A percentile compares a stretch with the other conserved stretches of the same genome.
These are phyloP conservation scores for Myxozyma mucilagina DNA, from an alignment of 805 yeast genomes.

Conservation along the genomic window DNA sequence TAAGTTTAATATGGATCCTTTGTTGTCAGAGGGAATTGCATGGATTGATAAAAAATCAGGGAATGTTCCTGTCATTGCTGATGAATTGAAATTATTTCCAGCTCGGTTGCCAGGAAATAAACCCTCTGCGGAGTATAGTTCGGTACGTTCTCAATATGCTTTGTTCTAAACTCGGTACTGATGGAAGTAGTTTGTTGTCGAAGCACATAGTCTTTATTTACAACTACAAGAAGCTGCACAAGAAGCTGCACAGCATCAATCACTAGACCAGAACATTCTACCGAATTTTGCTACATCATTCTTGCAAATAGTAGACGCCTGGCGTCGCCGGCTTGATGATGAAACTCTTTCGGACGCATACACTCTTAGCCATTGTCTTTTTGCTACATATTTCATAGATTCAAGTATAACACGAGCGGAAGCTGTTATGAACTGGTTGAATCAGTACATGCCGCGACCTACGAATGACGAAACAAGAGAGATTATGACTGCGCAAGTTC, in stretches of 20 bases:
- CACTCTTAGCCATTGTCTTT: slow-evolving; percentile 31
- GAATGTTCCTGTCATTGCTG: slow-evolving; percentile 10
- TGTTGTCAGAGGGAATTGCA: slow-evolving; percentile 32
- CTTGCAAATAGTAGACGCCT: slow-evolving; percentile 21
- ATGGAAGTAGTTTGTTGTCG: slow-evolving; percentile 18
- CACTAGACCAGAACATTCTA: slow-evolving; percentile 10
- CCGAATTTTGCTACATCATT: slow-evolving; percentile 14
- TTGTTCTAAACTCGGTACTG: background rate
- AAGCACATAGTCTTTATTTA: slow-evolving; percentile 18
- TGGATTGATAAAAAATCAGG: slow-evolving; percentile 34
- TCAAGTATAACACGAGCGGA: slow-evolving; percentile 26
- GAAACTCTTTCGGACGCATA: slow-evolving; percentile 31
- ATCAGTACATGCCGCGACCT: slow-evolving; percentile 33
- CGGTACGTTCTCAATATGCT: background rate
- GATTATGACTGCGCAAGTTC: slow-evolving; percentile 27
- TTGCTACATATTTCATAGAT: slow-evolving; percentile 31
- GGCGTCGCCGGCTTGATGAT: slow-evolving; percentile 20
- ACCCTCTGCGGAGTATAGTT: slow-evolving; percentile 19
- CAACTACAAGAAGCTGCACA: slow-evolving; percentile 13
- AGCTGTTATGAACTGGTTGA: slow-evolving; percentile 38
- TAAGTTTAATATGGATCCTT: slow-evolving; percentile 34
- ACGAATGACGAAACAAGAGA: slow-evolving; percentile 30
- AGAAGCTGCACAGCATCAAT: slow-evolving; percentile 6
- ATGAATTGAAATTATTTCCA: slow-evolving; percentile 33
- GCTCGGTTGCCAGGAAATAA: slow-evolving; percentile 24